Evolutionary conservation across 306 rosid genomes (phyloP).

Genomic region (Bauhinia variegata): DNA sequence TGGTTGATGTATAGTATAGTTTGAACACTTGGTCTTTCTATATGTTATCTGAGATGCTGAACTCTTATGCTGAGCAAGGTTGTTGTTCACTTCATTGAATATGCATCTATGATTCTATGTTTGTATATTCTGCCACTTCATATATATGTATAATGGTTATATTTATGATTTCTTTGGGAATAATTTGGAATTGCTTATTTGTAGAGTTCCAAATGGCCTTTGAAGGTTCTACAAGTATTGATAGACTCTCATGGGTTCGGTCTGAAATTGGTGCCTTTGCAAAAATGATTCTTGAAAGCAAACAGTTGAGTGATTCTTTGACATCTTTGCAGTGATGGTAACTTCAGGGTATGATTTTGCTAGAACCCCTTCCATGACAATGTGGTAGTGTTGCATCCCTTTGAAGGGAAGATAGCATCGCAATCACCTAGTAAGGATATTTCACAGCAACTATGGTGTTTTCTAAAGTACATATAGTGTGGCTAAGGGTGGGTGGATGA

Average conservation of each 20-base stretch:
- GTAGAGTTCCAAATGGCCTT: not conserved
- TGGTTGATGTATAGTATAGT: not conserved
- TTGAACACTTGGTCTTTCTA: not conserved
- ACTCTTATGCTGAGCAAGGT: not conserved
- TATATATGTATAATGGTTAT: not conserved
- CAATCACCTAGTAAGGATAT: not conserved
- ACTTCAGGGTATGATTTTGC: no score
- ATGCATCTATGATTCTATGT: not conserved
- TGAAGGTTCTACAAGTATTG: not conserved
- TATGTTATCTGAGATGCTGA: not conserved
- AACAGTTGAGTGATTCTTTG: no score
- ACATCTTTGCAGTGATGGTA: no score
- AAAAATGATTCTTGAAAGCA: no score
- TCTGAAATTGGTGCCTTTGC: no score
- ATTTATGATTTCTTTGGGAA: not conserved
- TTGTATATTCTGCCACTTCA: constrained; percentile 8
- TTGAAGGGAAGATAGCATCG: no score
- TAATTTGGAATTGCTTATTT: not conserved
- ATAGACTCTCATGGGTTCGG: not conserved
- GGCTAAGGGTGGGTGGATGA: no score
- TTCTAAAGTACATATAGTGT: no score
- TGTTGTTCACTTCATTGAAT: not conserved
- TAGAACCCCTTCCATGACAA: no score
- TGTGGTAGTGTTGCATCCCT: no score
- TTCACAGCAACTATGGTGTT: not conserved